A percentile compares a stretch with the other conserved stretches of the same genome.
Conservation (phyloP, 192 early-diverging fungal genomes). For the Coemansia sp. region DNA sequence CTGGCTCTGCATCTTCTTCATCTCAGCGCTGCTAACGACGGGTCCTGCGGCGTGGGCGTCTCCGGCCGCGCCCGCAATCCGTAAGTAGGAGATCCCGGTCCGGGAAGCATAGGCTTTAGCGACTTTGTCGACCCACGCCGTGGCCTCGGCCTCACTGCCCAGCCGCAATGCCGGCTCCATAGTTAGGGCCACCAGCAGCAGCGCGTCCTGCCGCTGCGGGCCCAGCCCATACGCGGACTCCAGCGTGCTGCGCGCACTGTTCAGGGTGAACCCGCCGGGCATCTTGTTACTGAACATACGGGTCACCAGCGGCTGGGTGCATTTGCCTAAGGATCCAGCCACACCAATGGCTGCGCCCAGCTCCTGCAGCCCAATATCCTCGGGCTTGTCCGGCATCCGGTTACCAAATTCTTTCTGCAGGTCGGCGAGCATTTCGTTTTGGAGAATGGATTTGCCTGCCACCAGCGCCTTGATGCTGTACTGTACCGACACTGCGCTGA, state of each 20-base stretch:
- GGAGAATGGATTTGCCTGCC: slow-evolving; percentile 88
- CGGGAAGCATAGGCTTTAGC: slow-evolving; percentile 76
- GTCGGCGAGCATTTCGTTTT: slow-evolving; percentile 96
- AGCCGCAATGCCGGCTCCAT: slow-evolving; percentile 82
- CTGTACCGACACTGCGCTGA: slow-evolving; percentile 60
- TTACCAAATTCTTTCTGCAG: slow-evolving; percentile 86
- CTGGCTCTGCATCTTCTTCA: slow-evolving; percentile 69
- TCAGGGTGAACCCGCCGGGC: slow-evolving; percentile 84
- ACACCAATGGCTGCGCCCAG: slow-evolving; percentile 61
- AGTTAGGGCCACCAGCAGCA: slow-evolving; percentile 68
- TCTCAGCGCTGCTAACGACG: slow-evolving; percentile 81
- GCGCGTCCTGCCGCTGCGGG: slow-evolving; percentile 66
- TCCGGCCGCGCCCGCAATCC: slow-evolving; percentile 30
- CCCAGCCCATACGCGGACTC: slow-evolving; percentile 70
- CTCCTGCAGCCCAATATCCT: slow-evolving; percentile 76
- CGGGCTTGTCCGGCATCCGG: slow-evolving; percentile 81
- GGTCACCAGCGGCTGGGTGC: slow-evolving; percentile 70
- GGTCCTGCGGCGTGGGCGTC: slow-evolving; percentile 50
- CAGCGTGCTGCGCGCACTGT: slow-evolving; percentile 65
- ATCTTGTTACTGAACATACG: slow-evolving; percentile 83
- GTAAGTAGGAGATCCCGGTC: slow-evolving; percentile 58
- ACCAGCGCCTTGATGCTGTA: slow-evolving; percentile 80
- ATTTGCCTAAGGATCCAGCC: slow-evolving; percentile 74
- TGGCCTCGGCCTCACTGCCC: slow-evolving; percentile 19
- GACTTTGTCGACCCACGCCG: slow-evolving; percentile 53